A percentile compares a stretch with the other conserved stretches of the same genome.
Conservation (phyloP, 495 filamentous ascomycete species). For the Trichoderma gamsii region DNA sequence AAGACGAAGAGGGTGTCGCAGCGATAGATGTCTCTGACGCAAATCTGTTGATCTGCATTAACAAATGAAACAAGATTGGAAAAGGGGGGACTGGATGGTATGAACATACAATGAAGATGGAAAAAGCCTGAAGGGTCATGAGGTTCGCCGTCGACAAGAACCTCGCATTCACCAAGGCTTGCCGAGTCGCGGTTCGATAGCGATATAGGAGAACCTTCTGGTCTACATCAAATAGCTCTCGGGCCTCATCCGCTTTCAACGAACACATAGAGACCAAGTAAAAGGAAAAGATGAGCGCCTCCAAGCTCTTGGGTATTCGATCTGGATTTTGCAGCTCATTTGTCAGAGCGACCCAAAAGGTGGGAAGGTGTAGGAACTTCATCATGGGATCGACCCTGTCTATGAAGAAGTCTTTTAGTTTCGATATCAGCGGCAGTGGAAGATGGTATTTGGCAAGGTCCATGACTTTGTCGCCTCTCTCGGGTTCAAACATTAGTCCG, state of each 20-base stretch:
- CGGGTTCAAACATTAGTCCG: not conserved
- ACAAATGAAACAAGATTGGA: not conserved
- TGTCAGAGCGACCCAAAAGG: slow-evolving; percentile 47
- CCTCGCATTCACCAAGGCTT: slow-evolving; percentile 41
- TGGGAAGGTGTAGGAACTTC: slow-evolving; percentile 64
- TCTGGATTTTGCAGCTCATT: slow-evolving; percentile 33
- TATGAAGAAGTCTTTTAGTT: slow-evolving; percentile 36
- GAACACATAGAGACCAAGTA: slow-evolving; percentile 44
- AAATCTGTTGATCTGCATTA: slow-evolving; percentile 29
- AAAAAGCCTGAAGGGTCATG: slow-evolving; percentile 48
- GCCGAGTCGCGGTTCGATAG: slow-evolving; percentile 39
- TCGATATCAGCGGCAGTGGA: not conserved
- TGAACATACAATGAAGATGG: slow-evolving; percentile 44
- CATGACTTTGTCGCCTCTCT: not conserved
- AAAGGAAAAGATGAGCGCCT: slow-evolving; percentile 49
- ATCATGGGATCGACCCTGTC: slow-evolving; percentile 61
- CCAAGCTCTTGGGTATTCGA: slow-evolving; percentile 41
- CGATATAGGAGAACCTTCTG: slow-evolving; percentile 34
- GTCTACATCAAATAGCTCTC: slow-evolving; percentile 37
- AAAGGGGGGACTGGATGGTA: not conserved
- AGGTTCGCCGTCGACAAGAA: slow-evolving; percentile 49
- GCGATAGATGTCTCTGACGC: slow-evolving; percentile 37
- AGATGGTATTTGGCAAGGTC: not conserved
- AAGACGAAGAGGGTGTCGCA: slow-evolving; percentile 42
- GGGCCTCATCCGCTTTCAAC: slow-evolving; percentile 45